Base-by-base conservation (phyloP, 768 basidiomycete genomes). In the Tremella mesenterica region DNA sequence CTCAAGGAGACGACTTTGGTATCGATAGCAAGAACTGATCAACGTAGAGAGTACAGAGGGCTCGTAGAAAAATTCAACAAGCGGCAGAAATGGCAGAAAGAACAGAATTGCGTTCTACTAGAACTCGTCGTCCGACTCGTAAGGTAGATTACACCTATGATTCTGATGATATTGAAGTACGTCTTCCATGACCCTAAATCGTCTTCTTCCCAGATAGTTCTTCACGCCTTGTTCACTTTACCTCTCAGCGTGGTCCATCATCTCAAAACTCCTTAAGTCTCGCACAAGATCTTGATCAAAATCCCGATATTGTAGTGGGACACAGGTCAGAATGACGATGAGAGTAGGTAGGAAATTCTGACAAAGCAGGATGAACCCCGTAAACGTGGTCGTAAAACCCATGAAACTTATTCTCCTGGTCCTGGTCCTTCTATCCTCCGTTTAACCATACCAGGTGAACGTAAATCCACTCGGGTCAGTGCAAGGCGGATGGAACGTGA, bases 91-190 rank as follows among this genome's bases (percentile, higher is more conserved):
- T 64, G 23, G 62, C 57, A 8, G 51, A 58, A 26, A 28, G 44
- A 13, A 65, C 62, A n/a, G 67, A 69, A 23, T 14, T 58, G 28
- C 43, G 67, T 36, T 51, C 58, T 10, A 69, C 65, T 21, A 50
- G 64, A 27, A 69, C 67, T 3, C 53, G 67, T 39, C 44, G 62
- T 18, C 55, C 60, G 25, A 57, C 54, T 9, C 48, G 44, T 20
- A 63, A 64, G 28, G 56, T 65, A 4, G 60, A 69, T 48, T 69
- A 69, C 44, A 49, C 49, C 5, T 65, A 65, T 48, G 64, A 57
- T 31, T 25, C 13, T 18, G 59, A 57, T 21, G 59, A 58, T 13
- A 18, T 54, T 18, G 56, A 57, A 14, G 60, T 61, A 45, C 57
- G 59, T 53, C 28, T 8, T n/a, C 28, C 12, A 31, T 13, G 4